Evolutionary conservation across 805 yeast species (phyloP), one percentile per base, ranked within the genome.

Genomic region (Cyberlindnera xishuangbannaensis): DNA sequence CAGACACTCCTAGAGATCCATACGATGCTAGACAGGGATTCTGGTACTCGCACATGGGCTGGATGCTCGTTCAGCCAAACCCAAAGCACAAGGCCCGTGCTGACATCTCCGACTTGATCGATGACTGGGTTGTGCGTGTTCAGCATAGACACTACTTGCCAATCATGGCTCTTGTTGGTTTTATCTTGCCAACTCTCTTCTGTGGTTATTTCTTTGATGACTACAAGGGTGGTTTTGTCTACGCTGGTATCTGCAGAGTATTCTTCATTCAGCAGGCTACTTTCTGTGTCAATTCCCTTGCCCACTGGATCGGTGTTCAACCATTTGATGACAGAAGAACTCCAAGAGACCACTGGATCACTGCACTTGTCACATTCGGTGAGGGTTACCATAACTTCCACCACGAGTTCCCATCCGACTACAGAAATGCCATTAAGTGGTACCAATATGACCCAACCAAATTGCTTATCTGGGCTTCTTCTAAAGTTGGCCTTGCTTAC

Each of bases 371-470:
- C 39, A 83, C 94, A 1, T 82, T 83, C 51, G 94, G 94, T 60
- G 94, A 83, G 63, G 94, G 94, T 46, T 82, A 83, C 69, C 92
- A 83, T 55, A 83, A 83, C 64, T 83, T 83, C 76, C 94, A 83
- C 60, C 94, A 83, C 58, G 94, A 83, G 66, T 83, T 83, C 71
- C 92, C 94, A 51, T 73, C 84, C 15, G 94, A 83, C 62, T 83
- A 83, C 72, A 76, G 94, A 72, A 83, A 83, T 56, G 92, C 92
- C 26, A 69, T 83, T 53, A 79, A 76, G 56, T 83, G 92, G 92
- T 83, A 78, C 67, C 90, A 83, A 68, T 83, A 78, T 55, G 94
- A 83, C 57, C 94, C 94, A 48, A 82, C 92, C 30, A 83, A 83
- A 62, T 50, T 74, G 30, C 48, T 70, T 34, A 81, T 83, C 46